Evolutionary conservation across 495 filamentous ascomycete species (phyloP), one percentile per base, ranked within the genome.

Genomic region (Poronia punctata): DNA sequence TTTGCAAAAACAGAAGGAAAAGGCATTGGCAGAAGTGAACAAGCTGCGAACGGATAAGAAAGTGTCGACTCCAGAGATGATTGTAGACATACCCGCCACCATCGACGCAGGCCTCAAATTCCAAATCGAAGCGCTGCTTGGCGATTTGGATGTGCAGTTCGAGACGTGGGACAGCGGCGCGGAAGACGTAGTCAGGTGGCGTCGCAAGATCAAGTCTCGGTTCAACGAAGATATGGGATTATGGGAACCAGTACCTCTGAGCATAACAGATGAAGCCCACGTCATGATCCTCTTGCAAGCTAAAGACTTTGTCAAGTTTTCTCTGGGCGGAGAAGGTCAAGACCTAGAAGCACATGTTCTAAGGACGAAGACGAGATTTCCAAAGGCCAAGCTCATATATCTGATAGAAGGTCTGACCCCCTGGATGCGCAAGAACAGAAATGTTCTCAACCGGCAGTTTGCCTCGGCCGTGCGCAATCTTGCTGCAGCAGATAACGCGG

Each of bases 1-100:
- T 1, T 65, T 61, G 30, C 76, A 85, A 51, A 89, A 82, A 53
- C 73, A 82, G 37, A 65, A 65, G 8, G 81, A 76, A 10, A 74
- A 77, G 9, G 84, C 88, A 27, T 64, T 89, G 7, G 74, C 77
- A 8, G 80, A 81, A 32, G 83, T 80, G 30, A 92, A 94, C 61
- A 87, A 80, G 53, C 64, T 82, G 3, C 81, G 78, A 35, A 82
- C 76, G 0, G 79, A 86, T 60, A 88, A 84, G 62, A 92, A 87
- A 50, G 70, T 80, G 11, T 81, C 84, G 0, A 74, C 75, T 0
- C 75, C 72, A 1, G 86, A 94, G 60, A 92, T 94, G 84, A 83
- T 94, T n/a, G 69, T 87, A 4, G 82, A 88, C 58, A 64, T 94
- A 15, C 73, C 84, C 1, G 61, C 52, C 6, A 68, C 68, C 7